Conservation (phyloP, 2,329 filamentous ascomycete genomes). For the Stachybotrys elegans region DNA sequence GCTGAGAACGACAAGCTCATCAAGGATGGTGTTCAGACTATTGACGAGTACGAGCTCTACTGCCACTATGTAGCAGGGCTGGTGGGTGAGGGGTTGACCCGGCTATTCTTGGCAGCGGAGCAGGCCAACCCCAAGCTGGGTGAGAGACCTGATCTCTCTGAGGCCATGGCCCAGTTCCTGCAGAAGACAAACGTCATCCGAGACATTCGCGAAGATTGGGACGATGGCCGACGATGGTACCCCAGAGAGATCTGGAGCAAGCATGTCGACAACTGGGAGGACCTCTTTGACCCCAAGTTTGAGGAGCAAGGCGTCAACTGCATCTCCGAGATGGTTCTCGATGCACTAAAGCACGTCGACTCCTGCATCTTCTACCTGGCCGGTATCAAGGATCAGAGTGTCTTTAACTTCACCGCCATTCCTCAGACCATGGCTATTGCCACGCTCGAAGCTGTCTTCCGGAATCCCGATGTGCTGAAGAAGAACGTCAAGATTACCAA, state of each 20-base stretch:
- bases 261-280: conserved; percentile 83
- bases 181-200: conserved; percentile 99
- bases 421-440: conserved; percentile 97
- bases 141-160: conserved; percentile 73
- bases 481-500: conserved; percentile 95
- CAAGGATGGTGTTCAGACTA: conserved; percentile 71
- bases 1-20: conserved; percentile 78
- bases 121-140: conserved; percentile 83
- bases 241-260: conserved; percentile 96
- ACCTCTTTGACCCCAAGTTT: conserved; percentile 80
- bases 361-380: conserved; percentile 98
- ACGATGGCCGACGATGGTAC: conserved; percentile 88
- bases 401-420: conserved; percentile 98
- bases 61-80: conserved; percentile 98
- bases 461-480: conserved; percentile 80
- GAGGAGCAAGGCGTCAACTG: conserved; percentile 74
- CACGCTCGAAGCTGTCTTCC: conserved; percentile 86
- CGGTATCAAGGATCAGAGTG: conserved; percentile 88
- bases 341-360: conserved; percentile 79
- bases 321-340: conserved; percentile 90
- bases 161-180: conserved; percentile 95
- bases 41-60: conserved; percentile 91
- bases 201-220: conserved; percentile 84
- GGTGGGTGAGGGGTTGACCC: conserved; percentile 90
- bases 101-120: conserved; percentile 80